Base-by-base conservation (phyloP, 192 early-diverging fungal species). In the Coemansia sp. region DNA sequence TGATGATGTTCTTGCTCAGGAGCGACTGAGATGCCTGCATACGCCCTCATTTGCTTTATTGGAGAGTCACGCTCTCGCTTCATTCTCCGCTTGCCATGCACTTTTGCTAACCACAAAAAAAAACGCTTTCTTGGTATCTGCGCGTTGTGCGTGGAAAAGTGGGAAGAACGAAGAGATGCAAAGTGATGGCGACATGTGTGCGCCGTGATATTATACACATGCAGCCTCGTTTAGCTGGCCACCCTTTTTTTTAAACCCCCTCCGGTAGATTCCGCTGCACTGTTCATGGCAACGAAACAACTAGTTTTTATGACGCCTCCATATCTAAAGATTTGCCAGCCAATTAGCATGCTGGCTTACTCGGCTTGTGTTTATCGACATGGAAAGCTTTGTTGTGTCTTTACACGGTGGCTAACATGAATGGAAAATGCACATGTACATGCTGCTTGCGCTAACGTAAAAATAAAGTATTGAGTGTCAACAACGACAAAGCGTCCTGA, bases 11-110 rank as follows among this genome's bases (percentile, higher is more conserved):
- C 42, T 39, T 17, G 28, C 47, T 31, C 47, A 11, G 47, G 47
- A 32, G 47, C 47, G 47, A 49, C 44, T 62, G 51, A 26, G 44
- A 49, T 63, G 30, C 61, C 40, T 64, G 62, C 55, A 57, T 46
- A 49, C 16, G 40, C 40, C 11, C 23, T 28, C 28, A 58, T 49
- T 38, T 39, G 40, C 43, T 56, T 51, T 58, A 65, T 65, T 57
- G 55, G 17, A 48, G 21, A 38, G 62, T 65, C 62, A 65, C 62
- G 55, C 52, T 65, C 32, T 38, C 20, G 20, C 42, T 36, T 45
- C 52, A 32, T 39, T 41, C 52, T 40, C 45, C 46, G 42, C 38
- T 26, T 41, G 10, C 11, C 46, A 17, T 11, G 38, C 45, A 31
- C 46, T 14, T 14, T 42, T 37, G 53, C 41, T 15, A 53, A 26